phyloP scores from a whole-genome alignment of 257 asterid genomes.

The Lithospermum erythrorhizon region DNA sequence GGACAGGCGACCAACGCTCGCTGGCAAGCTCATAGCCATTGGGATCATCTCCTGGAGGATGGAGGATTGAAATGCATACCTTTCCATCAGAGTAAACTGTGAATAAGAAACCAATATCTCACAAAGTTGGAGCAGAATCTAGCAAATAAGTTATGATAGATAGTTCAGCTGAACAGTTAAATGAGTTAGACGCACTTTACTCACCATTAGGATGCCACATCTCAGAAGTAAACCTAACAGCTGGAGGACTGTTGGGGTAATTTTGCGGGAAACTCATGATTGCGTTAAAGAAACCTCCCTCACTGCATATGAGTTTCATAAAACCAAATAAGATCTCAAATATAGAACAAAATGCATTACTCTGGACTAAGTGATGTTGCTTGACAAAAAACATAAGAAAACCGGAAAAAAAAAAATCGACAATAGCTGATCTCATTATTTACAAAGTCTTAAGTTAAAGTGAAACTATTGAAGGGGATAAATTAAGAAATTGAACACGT shows the following conservation, averaged over 20 bases:
- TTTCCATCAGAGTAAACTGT: slow-evolving; percentile 90
- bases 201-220: slow-evolving; percentile 18
- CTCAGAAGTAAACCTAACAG: slow-evolving; percentile 15
- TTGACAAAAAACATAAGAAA: not conserved
- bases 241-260: slow-evolving; percentile 16
- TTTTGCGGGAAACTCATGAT: slow-evolving; percentile 15
- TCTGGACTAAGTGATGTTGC: not conserved
- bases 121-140: slow-evolving; percentile 3
- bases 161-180: not conserved
- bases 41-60: slow-evolving; percentile 98
- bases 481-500: too few relatives aligned
- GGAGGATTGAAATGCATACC: slow-evolving; percentile 96
- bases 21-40: slow-evolving; percentile 97
- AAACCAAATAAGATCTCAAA: not conserved
- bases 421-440: not conserved
- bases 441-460: too few relatives aligned
- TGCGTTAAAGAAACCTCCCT: slow-evolving; percentile 13
- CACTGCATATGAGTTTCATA: slow-evolving; percentile 3
- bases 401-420: too few relatives aligned
- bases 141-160: not conserved
- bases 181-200: not conserved
- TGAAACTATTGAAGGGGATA: too few relatives aligned
- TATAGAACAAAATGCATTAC: not conserved
- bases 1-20: slow-evolving; percentile 99
- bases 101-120: slow-evolving; percentile 12